phyloP scores from a whole-genome alignment of 1,284 basidiomycete species.

The Puccinia hordei region DNA sequence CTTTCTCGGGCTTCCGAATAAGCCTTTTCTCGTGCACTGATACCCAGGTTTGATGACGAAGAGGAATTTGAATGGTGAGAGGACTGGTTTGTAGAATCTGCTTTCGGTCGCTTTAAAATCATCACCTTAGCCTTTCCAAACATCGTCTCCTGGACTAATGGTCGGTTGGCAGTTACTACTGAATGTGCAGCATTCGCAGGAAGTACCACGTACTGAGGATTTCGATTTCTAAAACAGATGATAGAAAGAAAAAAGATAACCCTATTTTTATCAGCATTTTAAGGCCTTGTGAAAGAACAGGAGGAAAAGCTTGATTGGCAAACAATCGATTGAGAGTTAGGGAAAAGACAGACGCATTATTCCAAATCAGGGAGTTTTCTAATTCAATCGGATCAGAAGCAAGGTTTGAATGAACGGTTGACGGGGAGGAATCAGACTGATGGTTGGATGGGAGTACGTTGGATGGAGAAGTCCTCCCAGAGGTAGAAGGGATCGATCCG shows the following conservation, averaged over 20 bases:
- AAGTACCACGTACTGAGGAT: conserved; percentile 43
- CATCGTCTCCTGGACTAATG: conserved; percentile 34
- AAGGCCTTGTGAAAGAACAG: not conserved
- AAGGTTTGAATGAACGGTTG: not conserved
- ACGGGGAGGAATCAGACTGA: not conserved
- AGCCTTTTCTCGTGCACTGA: conserved; percentile 34
- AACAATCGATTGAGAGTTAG: not conserved
- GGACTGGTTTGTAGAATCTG: not conserved
- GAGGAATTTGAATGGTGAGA: not conserved
- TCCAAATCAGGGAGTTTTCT: conserved; percentile 21
- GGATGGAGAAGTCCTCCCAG: not conserved
- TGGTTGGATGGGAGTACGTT: not conserved
- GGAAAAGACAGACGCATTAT: conserved; percentile 7
- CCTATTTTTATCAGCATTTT: not conserved
- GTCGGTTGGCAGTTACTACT: conserved; percentile 32
- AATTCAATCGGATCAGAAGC: not conserved
- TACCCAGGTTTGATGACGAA: conserved; percentile 1
- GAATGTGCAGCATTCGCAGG: conserved; percentile 32
- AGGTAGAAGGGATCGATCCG: not conserved
- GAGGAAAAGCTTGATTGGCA: not conserved
- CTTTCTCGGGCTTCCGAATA: conserved; percentile 38
- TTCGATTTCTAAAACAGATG: conserved; percentile 22
- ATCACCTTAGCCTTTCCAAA: conserved; percentile 30
- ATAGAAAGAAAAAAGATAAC: not conserved
- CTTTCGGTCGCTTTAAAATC: conserved; percentile 39